These are phyloP conservation scores for Erigeron philadelphicus DNA, from an alignment of 140 eudicot species.

Conservation along the genomic window DNA sequence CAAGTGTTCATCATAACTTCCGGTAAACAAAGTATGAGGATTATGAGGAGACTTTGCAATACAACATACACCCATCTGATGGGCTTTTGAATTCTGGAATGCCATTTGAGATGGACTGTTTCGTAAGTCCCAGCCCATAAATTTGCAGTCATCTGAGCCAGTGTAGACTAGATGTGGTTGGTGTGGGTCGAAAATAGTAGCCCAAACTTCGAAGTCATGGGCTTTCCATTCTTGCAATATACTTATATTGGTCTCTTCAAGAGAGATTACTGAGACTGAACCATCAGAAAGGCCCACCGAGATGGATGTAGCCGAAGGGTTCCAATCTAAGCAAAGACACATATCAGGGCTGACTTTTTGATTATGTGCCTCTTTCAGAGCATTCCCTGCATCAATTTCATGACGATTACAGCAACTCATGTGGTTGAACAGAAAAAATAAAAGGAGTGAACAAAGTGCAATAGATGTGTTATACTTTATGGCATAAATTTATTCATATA, in stretches of 20 bases:
- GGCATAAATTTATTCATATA: neutral
- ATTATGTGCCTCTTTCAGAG: constrained; percentile 39
- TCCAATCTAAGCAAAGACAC: constrained; percentile 90
- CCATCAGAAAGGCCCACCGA: constrained; percentile 78
- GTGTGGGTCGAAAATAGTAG: constrained; percentile 66
- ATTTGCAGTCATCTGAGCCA: constrained; percentile 87
- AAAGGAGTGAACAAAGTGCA: neutral
- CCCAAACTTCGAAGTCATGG: constrained; percentile 83
- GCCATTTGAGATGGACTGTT: constrained; percentile 37
- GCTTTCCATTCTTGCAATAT: constrained; percentile 71
- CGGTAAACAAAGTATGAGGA: constrained; percentile 54
- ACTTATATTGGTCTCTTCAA: constrained; percentile 40
- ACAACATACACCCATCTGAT: constrained; percentile 79
- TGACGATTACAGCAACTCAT: neutral
- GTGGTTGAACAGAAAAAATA: neutral
- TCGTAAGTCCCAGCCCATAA: constrained; percentile 79
- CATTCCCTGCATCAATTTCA: constrained; percentile 36
- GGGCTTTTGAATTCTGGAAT: constrained; percentile 67
- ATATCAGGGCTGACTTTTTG: constrained; percentile 65
- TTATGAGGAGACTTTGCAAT: constrained; percentile 57
- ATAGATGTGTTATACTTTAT: constrained; percentile 5
- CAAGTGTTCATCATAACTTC: constrained; percentile 70
- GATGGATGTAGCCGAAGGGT: constrained; percentile 58
- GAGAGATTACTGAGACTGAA: constrained; percentile 53
- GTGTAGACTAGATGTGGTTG: constrained; percentile 67